These are phyloP conservation scores for Fusarium cicatricum DNA, from an alignment of 2,329 filamentous ascomycete species.

Conservation along the genomic window DNA sequence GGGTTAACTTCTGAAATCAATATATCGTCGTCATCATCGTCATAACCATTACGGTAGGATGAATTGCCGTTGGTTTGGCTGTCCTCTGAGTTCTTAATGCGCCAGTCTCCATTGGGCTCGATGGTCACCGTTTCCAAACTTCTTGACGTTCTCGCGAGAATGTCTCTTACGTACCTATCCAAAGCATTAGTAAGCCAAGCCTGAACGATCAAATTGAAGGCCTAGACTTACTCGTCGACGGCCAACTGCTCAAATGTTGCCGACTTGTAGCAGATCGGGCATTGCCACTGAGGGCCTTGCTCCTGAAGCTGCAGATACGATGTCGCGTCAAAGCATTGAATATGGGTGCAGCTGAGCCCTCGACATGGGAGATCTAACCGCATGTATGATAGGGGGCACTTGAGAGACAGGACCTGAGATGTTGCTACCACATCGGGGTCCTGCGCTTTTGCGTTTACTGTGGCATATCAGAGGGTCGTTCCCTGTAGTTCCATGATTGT, in stretches of 20 bases:
- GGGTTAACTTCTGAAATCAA: slow-evolving; percentile 56
- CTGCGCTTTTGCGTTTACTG: slow-evolving; percentile 81
- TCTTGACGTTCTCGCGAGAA: slow-evolving; percentile 75
- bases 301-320: slow-evolving; percentile 95
- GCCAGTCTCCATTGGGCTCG: slow-evolving; percentile 86
- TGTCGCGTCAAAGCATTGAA: slow-evolving; percentile 93
- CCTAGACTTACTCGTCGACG: slow-evolving; percentile 77
- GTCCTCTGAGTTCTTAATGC: slow-evolving; percentile 49
- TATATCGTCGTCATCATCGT: slow-evolving; percentile 60
- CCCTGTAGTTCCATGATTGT: slow-evolving; percentile 15
- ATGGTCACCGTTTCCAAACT: slow-evolving; percentile 87
- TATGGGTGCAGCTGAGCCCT: slow-evolving; percentile 81
- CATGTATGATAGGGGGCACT: slow-evolving; percentile 89
- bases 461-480: slow-evolving; percentile 30
- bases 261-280: slow-evolving; percentile 88
- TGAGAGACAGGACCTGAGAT: slow-evolving; percentile 87
- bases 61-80: slow-evolving; percentile 42
- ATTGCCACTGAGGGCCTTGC: slow-evolving; percentile 96
- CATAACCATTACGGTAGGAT: slow-evolving; percentile 40
- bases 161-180: slow-evolving; percentile 82
- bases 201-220: neutral
- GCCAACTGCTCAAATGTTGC: slow-evolving; percentile 84
- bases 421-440: slow-evolving; percentile 91
- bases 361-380: slow-evolving; percentile 83
- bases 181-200: slow-evolving; percentile 19